Evolutionary conservation across 805 yeast species (phyloP), one percentile per base, ranked within the genome.

Genomic region (Soucietia sequanensis): DNA sequence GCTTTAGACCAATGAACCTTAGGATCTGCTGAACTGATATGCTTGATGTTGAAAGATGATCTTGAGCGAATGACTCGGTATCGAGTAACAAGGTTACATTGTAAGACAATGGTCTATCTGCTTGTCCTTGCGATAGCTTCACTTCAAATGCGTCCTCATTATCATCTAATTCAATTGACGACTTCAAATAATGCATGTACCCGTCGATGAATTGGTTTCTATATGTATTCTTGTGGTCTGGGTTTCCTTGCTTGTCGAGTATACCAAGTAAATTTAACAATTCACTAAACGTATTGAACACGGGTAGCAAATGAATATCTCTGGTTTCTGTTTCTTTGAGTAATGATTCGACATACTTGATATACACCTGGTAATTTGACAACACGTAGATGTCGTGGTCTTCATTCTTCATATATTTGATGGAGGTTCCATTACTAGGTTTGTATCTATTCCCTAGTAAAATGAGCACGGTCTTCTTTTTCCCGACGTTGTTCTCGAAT

Each of bases 11-110:
- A 4, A 63, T 36, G 24, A 57, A 56, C 12, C 72, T 48, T 8
- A 69, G 42, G n/a, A 52, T 32, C 37, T 70, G 67, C 39, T 72
- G 76, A 4, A 55, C 40, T 12, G 40, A 44, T 8, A 61, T 48
- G 27, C 46, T 47, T 9, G 32, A 29, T 4, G 50, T 39, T 2
- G 56, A 35, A 18, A 58, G 39, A 31, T 41, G 46, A 33, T 50
- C 51, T n/a, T 30, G 35, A 12, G 30, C 49, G 25, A 44, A 34
- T 36, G 15, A 16, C 5, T 30, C 35, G 12, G 54, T 23, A 15
- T 48, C 48, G 14, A 54, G 27, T 5, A 60, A 24, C 7, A 59
- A 34, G 10, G 33, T 30, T 17, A 52, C 22, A 3, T 48, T 42
- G 25, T 47, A 50, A 1, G 50, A 46, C 4, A 54, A 33, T 4